A percentile compares a stretch with the other conserved stretches of the same genome.
These are phyloP conservation scores for Rhizopogon salebrosus DNA, from an alignment of 768 basidiomycete species.

Conservation along the genomic window DNA sequence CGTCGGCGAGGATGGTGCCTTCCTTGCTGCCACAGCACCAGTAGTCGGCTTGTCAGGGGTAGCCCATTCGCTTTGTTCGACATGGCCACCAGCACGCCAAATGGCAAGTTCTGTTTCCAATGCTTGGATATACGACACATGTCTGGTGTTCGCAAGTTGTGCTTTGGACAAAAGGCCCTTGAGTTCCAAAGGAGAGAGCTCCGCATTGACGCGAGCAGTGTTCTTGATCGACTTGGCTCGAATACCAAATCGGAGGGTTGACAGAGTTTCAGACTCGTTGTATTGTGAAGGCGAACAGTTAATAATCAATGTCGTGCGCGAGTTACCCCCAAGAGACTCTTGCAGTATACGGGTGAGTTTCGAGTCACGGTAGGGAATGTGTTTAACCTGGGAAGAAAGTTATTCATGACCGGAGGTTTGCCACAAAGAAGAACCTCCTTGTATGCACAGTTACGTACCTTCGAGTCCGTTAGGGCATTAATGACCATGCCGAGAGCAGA, in stretches of 20 bases:
- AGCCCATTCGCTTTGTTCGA: constrained; percentile 83
- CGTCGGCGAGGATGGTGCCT: constrained; percentile 51
- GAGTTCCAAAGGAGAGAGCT: constrained; percentile 93
- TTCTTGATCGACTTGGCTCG: constrained; percentile 99
- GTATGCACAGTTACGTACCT: constrained; percentile 46
- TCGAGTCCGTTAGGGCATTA: constrained; percentile 93
- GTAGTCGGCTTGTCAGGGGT: constrained; percentile 52
- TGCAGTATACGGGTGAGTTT: constrained; percentile 98
- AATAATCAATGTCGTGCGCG: constrained; percentile 95
- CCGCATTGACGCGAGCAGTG: constrained; percentile 96
- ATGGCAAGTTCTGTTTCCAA: constrained; percentile 87
- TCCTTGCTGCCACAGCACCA: constrained; percentile 41
- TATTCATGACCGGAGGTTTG: constrained; percentile 1
- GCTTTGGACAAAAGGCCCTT: constrained; percentile 90
- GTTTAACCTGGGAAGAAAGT: constrained; percentile 62
- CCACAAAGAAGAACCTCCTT: not conserved
- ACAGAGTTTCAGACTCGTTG: constrained; percentile 94
- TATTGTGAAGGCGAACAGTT: constrained; percentile 98
- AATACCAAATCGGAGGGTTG: constrained; percentile 98
- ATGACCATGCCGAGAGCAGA: constrained; percentile 99
- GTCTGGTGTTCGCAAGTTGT: constrained; percentile 75
- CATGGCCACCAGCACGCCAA: constrained; percentile 84
- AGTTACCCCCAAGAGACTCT: constrained; percentile 96
- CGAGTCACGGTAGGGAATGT: constrained; percentile 98
- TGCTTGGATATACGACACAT: constrained; percentile 81